A percentile compares a stretch with the other conserved stretches of the same genome.
Evolutionary conservation across 306 rosid genomes (phyloP).

Genomic region (Potentilla sterilis): DNA sequence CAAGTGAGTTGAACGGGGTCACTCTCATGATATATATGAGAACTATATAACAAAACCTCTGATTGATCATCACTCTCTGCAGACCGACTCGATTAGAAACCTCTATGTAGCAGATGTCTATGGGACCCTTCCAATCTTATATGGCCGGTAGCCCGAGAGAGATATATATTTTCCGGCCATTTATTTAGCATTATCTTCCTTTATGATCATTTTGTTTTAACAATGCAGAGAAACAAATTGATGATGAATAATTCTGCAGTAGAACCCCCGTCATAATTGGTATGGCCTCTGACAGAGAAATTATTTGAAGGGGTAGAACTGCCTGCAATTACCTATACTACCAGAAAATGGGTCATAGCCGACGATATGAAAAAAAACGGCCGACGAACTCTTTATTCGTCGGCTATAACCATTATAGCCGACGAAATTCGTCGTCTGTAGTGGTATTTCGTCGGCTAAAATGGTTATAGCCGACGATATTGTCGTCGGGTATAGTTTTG

Average conservation of each 20-base stretch:
- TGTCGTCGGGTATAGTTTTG: too few relatives aligned
- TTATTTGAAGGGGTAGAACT: not conserved
- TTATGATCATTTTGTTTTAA: constrained; percentile 7
- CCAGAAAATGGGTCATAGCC: too few relatives aligned
- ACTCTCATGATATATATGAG: not conserved
- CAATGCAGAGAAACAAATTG: not conserved
- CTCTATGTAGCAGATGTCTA: not conserved
- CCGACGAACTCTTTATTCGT: too few relatives aligned
- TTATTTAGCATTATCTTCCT: constrained; percentile 20
- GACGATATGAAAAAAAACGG: too few relatives aligned
- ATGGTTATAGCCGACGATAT: too few relatives aligned
- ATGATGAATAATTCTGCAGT: not conserved
- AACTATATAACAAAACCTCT: constrained; percentile 4
- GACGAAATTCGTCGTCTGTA: too few relatives aligned
- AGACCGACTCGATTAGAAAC: constrained; percentile 9
- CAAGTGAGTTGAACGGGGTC: constrained; percentile 33
- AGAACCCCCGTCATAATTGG: not conserved
- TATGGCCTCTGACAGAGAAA: constrained; percentile 13
- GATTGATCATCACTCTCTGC: not conserved
- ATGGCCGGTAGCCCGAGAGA: not conserved
- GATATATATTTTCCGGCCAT: not conserved
- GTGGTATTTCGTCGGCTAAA: too few relatives aligned
- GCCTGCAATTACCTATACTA: too few relatives aligned
- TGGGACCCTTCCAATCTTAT: constrained; percentile 27
- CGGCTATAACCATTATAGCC: too few relatives aligned